Evolutionary conservation across 305 asterid genomes (phyloP), one percentile per base, ranked within the genome.

Genomic region (Fraxinus angustifolia): DNA sequence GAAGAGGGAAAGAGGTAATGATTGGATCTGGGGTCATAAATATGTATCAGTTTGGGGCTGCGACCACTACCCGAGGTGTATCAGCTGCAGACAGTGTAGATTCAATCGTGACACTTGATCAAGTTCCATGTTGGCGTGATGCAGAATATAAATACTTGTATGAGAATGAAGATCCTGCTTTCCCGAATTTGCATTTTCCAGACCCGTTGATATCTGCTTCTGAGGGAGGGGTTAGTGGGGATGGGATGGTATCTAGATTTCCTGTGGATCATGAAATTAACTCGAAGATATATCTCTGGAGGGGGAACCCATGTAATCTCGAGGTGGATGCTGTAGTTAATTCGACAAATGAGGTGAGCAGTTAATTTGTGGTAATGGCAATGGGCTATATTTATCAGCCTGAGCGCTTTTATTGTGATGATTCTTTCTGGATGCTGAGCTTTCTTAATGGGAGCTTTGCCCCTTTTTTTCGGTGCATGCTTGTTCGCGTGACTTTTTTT

Each of bases 291-390:
- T 93, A 91, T 89, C 91, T 92, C 80, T 94, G 97, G 98, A 92
- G 97, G 88, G 98, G 98, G 80, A 85, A 92, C 80, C 96, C 96
- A 23, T 94, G 98, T 97, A 89, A 92, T 87, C 97, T 94, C 36
- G 97, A 94, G 90, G 97, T 94, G 85, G 97, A 94, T 89, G 98
- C 94, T 77, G 98, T 94, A 78, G 97, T 94, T 80, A 94, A 94
- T 89, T 94, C 97, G 1, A 87, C 98, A n/a, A 94, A 94, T 65
- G 98, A 94, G 97, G 98, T 92, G 83, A 86, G 89, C 62, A 26
- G 12, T 38, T 38, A 38, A 38, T 38, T 82, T 17, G 33, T 67
- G 80, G 76, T 36, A 53, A 48, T 50, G 34, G 53, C 76, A 45
- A 14, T 19, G 45, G 23, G 35, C 34, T 80, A 6, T 50, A 26